These are phyloP conservation scores for Penicillium steckii DNA, from an alignment of 495 filamentous ascomycete genomes.

Conservation along the genomic window DNA sequence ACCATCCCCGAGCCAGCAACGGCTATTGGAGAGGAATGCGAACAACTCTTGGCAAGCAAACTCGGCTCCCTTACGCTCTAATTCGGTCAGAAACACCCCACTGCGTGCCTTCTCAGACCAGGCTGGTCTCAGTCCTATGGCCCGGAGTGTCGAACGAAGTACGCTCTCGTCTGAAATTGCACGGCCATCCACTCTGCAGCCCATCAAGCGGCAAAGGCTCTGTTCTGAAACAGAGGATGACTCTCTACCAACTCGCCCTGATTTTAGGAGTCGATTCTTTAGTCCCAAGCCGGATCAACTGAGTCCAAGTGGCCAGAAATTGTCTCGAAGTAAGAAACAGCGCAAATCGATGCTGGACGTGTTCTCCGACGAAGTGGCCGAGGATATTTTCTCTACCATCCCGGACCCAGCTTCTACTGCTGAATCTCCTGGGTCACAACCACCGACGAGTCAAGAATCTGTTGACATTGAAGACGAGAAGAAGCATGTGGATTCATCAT, in stretches of 20 bases:
- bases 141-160: slow-evolving; percentile 45
- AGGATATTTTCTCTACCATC: slow-evolving; percentile 58
- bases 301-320: slow-evolving; percentile 52
- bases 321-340: slow-evolving; percentile 41
- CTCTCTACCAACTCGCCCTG: slow-evolving; percentile 26
- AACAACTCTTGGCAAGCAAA: slow-evolving; percentile 54
- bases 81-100: slow-evolving; percentile 38
- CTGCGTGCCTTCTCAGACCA: slow-evolving; percentile 35
- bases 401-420: slow-evolving; percentile 32
- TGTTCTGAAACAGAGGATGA: slow-evolving; percentile 55
- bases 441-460: not conserved
- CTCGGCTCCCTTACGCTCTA: slow-evolving; percentile 35
- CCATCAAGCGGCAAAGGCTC: slow-evolving; percentile 61
- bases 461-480: not conserved
- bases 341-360: slow-evolving; percentile 54
- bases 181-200: slow-evolving; percentile 44
- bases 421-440: slow-evolving; percentile 9
- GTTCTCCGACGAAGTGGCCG: slow-evolving; percentile 66
- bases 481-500: not conserved
- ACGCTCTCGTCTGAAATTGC: slow-evolving; percentile 43
- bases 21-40: slow-evolving; percentile 53
- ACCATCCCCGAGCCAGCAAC: slow-evolving; percentile 65
- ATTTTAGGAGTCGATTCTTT: slow-evolving; percentile 61
- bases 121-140: slow-evolving; percentile 31
- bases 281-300: slow-evolving; percentile 33